Base-by-base conservation (phyloP, 176 grass and related monocot genomes). In the Elaeis guineensis region DNA sequence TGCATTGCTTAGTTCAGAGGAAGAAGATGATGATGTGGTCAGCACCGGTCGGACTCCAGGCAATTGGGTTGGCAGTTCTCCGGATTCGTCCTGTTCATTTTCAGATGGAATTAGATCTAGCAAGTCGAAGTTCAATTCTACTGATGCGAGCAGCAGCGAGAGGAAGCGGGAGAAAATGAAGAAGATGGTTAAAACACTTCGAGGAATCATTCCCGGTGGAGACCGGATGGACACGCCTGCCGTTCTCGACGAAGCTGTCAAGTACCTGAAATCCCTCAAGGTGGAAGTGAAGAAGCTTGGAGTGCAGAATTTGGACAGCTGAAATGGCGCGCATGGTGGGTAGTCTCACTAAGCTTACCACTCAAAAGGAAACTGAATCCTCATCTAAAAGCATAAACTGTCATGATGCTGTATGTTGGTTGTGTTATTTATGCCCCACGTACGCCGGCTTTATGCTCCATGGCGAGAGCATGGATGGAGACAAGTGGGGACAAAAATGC, bases 251-350 rank as follows among this genome's bases (percentile, higher is more conserved):
- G 89, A 87, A 66, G 89, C 89, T 17, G 80, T 93, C 0, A 54
- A 80, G 25, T 93, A 93, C 69, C 80, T 93, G 69, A 93, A 93
- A 76, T 84, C 83, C 15, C 83, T 87, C 26, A 93, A 93, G 74
- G 80, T 87, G 16, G 89, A 93, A 75, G 89, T 78, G 57, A 87
- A 93, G 77, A 93, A 93, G 71, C 89, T 84, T 16, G 82, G 82
- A 50, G 52, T 23, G 61, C 78, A 80, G 32, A 77, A 77, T 53
- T 79, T 75, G 6, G 80, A 73, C 76, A 89, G 77, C 58, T 89
- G 72, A 44, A 79, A 60, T 19, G 17, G 11, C 16, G 2, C 21
- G 22, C 3, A 21, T 14, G 5, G 15, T n/a, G 12, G 12, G 50
- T 32, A 11, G 17, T 44, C 35, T 44, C 35, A 44, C 35, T 44